Evolutionary conservation across 805 yeast genomes (phyloP), one percentile per base, ranked within the genome.

Genomic region (Metschnikowia vanudenii): DNA sequence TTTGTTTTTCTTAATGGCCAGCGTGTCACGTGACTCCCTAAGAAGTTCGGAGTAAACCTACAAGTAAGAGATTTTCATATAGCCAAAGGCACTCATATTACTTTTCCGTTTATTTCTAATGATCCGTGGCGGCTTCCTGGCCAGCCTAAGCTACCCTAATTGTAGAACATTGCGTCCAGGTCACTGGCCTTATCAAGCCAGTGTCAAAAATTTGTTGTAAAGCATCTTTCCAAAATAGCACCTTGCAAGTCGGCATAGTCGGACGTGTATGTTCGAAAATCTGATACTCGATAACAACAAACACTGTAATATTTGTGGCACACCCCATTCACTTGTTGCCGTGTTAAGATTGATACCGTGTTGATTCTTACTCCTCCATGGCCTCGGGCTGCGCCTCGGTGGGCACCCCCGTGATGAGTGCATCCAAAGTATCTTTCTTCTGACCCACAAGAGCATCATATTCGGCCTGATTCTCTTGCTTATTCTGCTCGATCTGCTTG

Each of bases 391-490:
- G 43, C 45, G 51, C 55, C 45, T 59, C 65, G 2, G 61, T 52
- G 11, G 64, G 64, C 17, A 59, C 49, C 3, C 71, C 71, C 3
- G 65, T 56, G 18, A 60, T 60, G 18, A 69, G 58, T 13, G 68
- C 67, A 52, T 71, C 76, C 59, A 72, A 62, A 12, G 61, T 64
- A 36, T 66, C 72, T 47, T 70, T 72, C 56, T 61, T 64, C 51
- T 68, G 71, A 52, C 62, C 61, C 39, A 57, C 59, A 43, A 68
- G 49, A 13, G 57, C 58, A 18, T 69, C 72, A 38, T 62, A 60
- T 45, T 73, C 78, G 16, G 75, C 73, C 46, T 80, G 81, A 40
- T 75, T 68, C 28, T 72, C 67, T 18, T 49, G 46, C 53, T 70
- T 71, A 46, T 57, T 59, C 41, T 62, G 60, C 49, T 72, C 76